phyloP scores from a whole-genome alignment of 1,284 basidiomycete species.

The Porodaedalea pini region DNA sequence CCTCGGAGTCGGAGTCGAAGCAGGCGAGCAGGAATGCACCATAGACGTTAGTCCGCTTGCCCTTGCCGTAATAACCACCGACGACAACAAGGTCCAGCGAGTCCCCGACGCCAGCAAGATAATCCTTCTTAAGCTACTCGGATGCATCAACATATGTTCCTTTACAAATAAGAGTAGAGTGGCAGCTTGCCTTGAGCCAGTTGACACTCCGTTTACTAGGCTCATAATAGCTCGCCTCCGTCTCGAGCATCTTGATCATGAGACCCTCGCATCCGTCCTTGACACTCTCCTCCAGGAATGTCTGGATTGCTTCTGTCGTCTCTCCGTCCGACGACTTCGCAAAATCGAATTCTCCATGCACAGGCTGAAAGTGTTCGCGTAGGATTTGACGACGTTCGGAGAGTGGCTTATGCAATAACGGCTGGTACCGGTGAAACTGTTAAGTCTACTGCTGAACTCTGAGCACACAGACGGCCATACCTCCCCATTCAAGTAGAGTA shows the following conservation, averaged over 20 bases:
- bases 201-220: constrained; percentile 93
- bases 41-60: constrained; percentile 95
- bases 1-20: constrained; percentile 88
- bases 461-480: too few relatives aligned
- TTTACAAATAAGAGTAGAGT: not conserved
- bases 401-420: constrained; percentile 63
- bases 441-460: constrained; percentile 11
- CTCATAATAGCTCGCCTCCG: constrained; percentile 89
- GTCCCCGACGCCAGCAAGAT: constrained; percentile 95
- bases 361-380: constrained; percentile 74
- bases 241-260: constrained; percentile 99
- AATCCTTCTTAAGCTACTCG: constrained; percentile 91
- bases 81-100: constrained; percentile 96
- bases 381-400: constrained; percentile 77
- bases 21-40: constrained; percentile 95
- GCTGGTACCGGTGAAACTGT: constrained; percentile 36
- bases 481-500: constrained; percentile 92
- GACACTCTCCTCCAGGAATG: constrained; percentile 93
- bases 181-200: constrained; percentile 84
- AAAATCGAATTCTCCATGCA: constrained; percentile 90
- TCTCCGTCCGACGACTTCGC: constrained; percentile 89
- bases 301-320: constrained; percentile 90
- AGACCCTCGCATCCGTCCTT: constrained; percentile 98
- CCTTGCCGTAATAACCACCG: constrained; percentile 95
- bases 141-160: not conserved